Base-by-base conservation (phyloP, 208 protist species). In the Porcisia deanei region DNA sequence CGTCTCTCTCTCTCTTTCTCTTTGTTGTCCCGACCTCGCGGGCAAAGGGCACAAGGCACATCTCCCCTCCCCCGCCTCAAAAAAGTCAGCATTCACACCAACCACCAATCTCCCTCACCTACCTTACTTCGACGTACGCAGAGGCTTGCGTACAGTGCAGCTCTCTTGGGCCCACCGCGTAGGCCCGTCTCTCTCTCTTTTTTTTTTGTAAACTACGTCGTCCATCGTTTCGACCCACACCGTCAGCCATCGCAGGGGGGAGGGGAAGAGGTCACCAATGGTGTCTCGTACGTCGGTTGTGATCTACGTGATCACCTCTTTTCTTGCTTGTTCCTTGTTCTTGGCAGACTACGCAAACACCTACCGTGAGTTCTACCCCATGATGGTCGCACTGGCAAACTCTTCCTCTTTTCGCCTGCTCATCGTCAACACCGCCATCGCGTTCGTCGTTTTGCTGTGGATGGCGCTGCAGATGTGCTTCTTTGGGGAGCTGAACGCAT, bases 361-460 rank as follows among this genome's bases (percentile, higher is more conserved):
- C 37, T 90, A 95, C 75, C 73, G 77, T 14, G 90, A 92, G 10
- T 85, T 92, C 54, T 97, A 90, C 75, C 78, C 89, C 14, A 83
- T 73, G 41, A 83, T 90, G 39, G 83, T 95, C 10, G 85, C 85
- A 25, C 72, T 97, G 60, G 87, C 86, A 7, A 93, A 90, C 77
- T 94, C 88, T 30, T 79, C 85, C 34, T 30, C 85, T 6, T 97
- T 95, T 66, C 75, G 73, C 43, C n/a, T 94, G 63, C 49, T 92
- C 18, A 64, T 81, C 14, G 79, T 87, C 14, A 94, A 93, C 71
- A 52, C 59, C 3, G 79, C 85, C 14, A 60, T 94, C 25, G 83
- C 85, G 5, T 39, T 69, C 9, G 55, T 74, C 3, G 16, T 88
- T 53, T 16, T 87, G 55, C 25, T 90, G 20, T 94, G 86, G 85